Conservation (phyloP, 1,284 basidiomycete species). For the Vanrija sp. region DNA sequence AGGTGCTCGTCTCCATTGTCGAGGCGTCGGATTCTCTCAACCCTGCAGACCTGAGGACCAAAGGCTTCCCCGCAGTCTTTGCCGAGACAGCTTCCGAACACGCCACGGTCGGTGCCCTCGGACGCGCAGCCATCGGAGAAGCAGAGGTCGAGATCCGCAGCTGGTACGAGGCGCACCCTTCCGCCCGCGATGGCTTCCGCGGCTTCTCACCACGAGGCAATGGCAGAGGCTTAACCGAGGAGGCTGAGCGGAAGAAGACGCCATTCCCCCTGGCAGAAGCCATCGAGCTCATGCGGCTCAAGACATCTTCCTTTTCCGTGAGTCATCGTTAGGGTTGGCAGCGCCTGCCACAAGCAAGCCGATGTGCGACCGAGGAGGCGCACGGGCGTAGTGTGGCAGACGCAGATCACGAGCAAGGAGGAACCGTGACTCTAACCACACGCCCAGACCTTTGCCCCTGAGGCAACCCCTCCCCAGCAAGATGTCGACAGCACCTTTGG, state of each 20-base stretch:
- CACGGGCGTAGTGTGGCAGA: background rate
- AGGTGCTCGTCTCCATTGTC: constrained; percentile 73
- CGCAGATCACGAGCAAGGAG: background rate
- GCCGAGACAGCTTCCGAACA: constrained; percentile 42
- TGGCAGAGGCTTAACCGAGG: constrained; percentile 27
- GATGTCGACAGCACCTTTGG: constrained; percentile 5
- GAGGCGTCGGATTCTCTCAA: constrained; percentile 66
- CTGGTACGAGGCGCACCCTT: constrained; percentile 59
- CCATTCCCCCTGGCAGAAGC: constrained; percentile 37
- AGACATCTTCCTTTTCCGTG: constrained; percentile 43
- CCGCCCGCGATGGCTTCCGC: constrained; percentile 9
- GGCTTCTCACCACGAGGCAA: constrained; percentile 33
- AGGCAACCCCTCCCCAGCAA: constrained; percentile 8
- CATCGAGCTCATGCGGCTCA: constrained; percentile 39
- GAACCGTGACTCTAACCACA: background rate
- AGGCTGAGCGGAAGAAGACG: background rate
- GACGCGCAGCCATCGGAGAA: constrained; percentile 84
- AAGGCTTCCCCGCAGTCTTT: constrained; percentile 65
- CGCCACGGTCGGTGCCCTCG: constrained; percentile 54
- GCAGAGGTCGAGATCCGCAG: constrained; percentile 84
- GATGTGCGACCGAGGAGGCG: background rate
- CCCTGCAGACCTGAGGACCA: constrained; percentile 66
- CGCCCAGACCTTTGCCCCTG: constrained; percentile 37
- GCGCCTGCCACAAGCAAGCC: too few species aligned
- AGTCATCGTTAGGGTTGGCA: constrained; percentile 12